These are phyloP conservation scores for Pleurotus giganteus DNA, from an alignment of 768 basidiomycete species.

Conservation along the genomic window DNA sequence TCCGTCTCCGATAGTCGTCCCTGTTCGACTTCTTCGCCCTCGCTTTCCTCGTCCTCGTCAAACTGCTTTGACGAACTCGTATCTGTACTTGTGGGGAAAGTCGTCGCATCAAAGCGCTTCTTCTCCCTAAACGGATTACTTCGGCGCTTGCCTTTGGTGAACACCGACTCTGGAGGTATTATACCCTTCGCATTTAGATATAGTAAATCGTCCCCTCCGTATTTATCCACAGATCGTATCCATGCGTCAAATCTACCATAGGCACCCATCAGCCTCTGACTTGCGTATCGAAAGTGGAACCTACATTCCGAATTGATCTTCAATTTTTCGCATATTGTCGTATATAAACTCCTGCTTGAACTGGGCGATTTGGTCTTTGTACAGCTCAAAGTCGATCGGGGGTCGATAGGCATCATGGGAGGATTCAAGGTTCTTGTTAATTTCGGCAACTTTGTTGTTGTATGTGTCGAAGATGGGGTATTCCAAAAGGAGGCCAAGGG, in stretches of 20 bases:
- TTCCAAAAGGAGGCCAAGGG: constrained; percentile 89
- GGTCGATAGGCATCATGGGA: constrained; percentile 64
- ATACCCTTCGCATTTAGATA: constrained; percentile 77
- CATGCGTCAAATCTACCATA: constrained; percentile 79
- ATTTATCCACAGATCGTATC: constrained; percentile 74
- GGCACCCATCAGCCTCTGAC: neutral
- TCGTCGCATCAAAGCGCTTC: constrained; percentile 65
- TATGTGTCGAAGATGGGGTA: constrained; percentile 81
- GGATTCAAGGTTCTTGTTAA: constrained; percentile 51
- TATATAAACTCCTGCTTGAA: constrained; percentile 92
- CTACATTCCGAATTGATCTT: constrained; percentile 74
- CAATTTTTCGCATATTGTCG: constrained; percentile 79
- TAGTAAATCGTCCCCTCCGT: constrained; percentile 72
- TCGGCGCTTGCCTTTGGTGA: constrained; percentile 57
- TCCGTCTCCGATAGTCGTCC: constrained; percentile 50
- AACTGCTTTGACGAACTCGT: constrained; percentile 28
- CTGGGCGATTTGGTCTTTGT: constrained; percentile 64
- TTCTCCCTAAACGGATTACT: constrained; percentile 66
- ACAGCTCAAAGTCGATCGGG: constrained; percentile 66
- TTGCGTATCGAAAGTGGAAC: constrained; percentile 33
- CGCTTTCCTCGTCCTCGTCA: constrained; percentile 28
- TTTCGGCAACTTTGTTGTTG: constrained; percentile 52
- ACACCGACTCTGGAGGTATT: constrained; percentile 69
- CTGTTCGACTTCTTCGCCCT: constrained; percentile 30
- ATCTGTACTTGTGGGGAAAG: constrained; percentile 36